These are phyloP conservation scores for Pyracantha coccinea DNA, from an alignment of 331 rosid genomes.

Conservation along the genomic window DNA sequence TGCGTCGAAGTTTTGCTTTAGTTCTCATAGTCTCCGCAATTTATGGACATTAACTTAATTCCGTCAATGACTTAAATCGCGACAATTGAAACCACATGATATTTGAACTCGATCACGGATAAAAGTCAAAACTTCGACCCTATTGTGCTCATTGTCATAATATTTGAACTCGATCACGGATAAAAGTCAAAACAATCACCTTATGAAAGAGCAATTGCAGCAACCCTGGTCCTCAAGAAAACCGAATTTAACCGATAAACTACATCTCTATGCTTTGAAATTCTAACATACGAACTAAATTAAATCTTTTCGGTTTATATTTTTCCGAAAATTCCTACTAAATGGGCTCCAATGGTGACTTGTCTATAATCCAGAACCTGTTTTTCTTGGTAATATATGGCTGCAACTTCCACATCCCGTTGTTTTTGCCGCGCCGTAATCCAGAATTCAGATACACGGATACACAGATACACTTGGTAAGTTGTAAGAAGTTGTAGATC, in stretches of 20 bases:
- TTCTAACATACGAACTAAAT: neutral
- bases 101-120: no score
- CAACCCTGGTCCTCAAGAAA: neutral
- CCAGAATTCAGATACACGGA: neutral
- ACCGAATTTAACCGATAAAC: neutral
- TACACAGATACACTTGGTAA: no score
- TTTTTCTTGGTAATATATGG: neutral
- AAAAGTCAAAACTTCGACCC: no score
- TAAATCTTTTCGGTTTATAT: neutral
- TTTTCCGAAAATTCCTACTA: neutral
- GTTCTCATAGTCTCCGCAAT: no score
- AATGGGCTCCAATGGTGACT: neutral
- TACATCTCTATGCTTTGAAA: neutral
- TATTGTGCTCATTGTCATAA: no score
- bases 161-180: neutral
- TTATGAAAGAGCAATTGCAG: neutral
- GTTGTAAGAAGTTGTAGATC: neutral
- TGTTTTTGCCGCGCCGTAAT: neutral
- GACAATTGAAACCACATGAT: no score
- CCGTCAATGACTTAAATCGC: no score
- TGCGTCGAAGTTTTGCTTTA: no score
- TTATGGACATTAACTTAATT: no score
- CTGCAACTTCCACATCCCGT: neutral
- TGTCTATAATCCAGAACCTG: neutral
- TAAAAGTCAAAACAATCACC: neutral